Conservation (phyloP, 352 stramenopile species). For the Phytophthora agathidicida region DNA sequence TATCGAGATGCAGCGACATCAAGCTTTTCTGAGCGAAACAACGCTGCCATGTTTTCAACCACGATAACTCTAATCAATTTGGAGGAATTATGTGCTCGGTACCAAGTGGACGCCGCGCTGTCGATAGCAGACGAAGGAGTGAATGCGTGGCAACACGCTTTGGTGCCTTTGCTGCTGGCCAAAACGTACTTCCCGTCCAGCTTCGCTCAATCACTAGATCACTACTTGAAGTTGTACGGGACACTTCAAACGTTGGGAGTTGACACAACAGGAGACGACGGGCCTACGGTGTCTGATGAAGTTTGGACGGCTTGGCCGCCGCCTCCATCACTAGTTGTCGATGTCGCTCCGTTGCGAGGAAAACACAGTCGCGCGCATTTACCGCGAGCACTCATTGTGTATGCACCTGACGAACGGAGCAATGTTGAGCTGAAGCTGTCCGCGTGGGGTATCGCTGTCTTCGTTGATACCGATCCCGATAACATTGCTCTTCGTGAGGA, state of each 20-base stretch:
- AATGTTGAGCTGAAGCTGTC: slow-evolving; percentile 10
- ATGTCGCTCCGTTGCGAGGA: slow-evolving; percentile 18
- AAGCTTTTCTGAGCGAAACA: neutral
- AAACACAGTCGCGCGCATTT: slow-evolving; percentile 28
- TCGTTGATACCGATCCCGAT: slow-evolving; percentile 6
- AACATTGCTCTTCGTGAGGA: slow-evolving; percentile 19
- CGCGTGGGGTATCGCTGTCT: slow-evolving; percentile 23
- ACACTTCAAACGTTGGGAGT: neutral
- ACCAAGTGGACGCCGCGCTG: neutral
- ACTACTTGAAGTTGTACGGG: slow-evolving; percentile 10
- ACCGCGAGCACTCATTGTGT: slow-evolving; percentile 28
- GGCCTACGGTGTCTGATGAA: neutral
- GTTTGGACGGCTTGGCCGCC: slow-evolving; percentile 10
- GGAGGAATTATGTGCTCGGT: slow-evolving; percentile 9
- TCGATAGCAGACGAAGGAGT: neutral
- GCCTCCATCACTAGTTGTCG: slow-evolving; percentile 17
- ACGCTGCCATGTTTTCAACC: neutral
- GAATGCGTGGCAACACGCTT: neutral
- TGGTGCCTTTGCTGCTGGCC: slow-evolving; percentile 36
- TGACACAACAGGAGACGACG: neutral
- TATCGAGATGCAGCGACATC: slow-evolving; percentile 9
- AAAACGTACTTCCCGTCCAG: slow-evolving; percentile 44
- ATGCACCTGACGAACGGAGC: slow-evolving; percentile 9
- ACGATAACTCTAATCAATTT: slow-evolving; percentile 6
- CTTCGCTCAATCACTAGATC: slow-evolving; percentile 23